Base-by-base conservation (phyloP, 1,284 basidiomycete species). In the Mrakiaceae sp. region DNA sequence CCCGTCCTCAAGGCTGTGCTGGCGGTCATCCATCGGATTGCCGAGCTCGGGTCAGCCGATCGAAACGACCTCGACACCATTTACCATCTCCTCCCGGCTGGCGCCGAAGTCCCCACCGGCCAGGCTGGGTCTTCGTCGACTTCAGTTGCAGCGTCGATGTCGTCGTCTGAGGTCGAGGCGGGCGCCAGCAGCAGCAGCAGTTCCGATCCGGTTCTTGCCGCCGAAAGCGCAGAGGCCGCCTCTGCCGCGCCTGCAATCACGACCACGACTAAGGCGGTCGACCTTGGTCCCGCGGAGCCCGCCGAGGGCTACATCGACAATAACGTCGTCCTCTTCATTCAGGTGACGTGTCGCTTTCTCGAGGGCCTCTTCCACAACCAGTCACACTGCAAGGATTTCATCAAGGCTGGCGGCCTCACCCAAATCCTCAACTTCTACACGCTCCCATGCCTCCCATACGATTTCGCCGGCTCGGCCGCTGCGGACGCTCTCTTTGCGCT, bases 341-440 rank as follows among this genome's bases (percentile, higher is more conserved):
- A 68, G 44, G 66, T 67, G 12, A 60, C 58, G 9, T 66, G 50
- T 55, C 61, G 64, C 88, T 91, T 95, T 72, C 80, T 98, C 64
- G 91, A 95, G 73, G 93, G 94, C 8, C 82, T 98, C 58, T 93
- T 98, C 78, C 92, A 95, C 71, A 93, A 85, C 81, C 48, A 85
- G 8, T 69, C 84, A 47, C 90, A 97, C 73, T 91, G 89, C 79
- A 85, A 86, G 67, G 95, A 98, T 69, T 98, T 98, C 74, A 84
- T 98, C 68, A 81, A 82, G 61, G 81, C 83, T 3, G 87, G 89
- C 66, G 90, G 91, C 11, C 80, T 98, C 14, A 81, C 85, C 53
- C 81, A 82, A 64, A 78, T 98, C 40, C 85, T 92, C 60, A 81
- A 81, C 67, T 80, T 98, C 43, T 88, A 91, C 60, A 82, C 83